A percentile compares a stretch with the other conserved stretches of the same genome.
phyloP scores from a whole-genome alignment of 2,329 filamentous ascomycete genomes.

The Aspergillus viridinutans region DNA sequence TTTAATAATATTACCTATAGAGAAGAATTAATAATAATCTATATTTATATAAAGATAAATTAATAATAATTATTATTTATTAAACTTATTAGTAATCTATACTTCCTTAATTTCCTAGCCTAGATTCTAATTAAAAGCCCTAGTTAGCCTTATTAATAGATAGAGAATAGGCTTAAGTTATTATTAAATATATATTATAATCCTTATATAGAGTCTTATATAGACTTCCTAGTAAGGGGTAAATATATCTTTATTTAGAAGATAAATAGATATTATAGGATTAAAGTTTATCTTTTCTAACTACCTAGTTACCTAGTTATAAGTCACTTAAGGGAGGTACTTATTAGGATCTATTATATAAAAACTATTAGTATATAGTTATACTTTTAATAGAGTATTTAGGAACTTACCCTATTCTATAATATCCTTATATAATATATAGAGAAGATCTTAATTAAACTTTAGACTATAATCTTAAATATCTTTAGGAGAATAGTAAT shows the following conservation, averaged over 20 bases:
- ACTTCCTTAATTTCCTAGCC: too few relatives aligned
- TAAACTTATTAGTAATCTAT: too few relatives aligned
- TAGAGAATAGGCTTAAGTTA: neutral
- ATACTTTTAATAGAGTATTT: neutral
- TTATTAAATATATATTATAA: neutral
- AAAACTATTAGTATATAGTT: neutral
- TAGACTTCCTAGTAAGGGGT: neutral
- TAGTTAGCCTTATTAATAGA: neutral
- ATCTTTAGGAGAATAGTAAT: conserved; percentile 7
- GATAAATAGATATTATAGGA: conserved; percentile 1
- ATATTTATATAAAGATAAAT: too few relatives aligned
- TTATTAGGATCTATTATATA: conserved; percentile 5
- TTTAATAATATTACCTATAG: too few relatives aligned
- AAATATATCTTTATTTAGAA: neutral
- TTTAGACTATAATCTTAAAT: too few relatives aligned
- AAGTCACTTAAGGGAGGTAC: conserved; percentile 6
- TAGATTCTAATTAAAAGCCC: too few relatives aligned
- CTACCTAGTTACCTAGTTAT: conserved; percentile 5
- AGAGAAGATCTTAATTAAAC: neutral
- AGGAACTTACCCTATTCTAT: conserved; percentile 2
- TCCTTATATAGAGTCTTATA: neutral
- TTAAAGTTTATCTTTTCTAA: conserved; percentile 9
- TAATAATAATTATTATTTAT: too few relatives aligned
- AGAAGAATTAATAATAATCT: too few relatives aligned
- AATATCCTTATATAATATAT: neutral